Evolutionary conservation across 352 stramenopile species (phyloP).

Genomic region (Phytopythium kandeliae): DNA sequence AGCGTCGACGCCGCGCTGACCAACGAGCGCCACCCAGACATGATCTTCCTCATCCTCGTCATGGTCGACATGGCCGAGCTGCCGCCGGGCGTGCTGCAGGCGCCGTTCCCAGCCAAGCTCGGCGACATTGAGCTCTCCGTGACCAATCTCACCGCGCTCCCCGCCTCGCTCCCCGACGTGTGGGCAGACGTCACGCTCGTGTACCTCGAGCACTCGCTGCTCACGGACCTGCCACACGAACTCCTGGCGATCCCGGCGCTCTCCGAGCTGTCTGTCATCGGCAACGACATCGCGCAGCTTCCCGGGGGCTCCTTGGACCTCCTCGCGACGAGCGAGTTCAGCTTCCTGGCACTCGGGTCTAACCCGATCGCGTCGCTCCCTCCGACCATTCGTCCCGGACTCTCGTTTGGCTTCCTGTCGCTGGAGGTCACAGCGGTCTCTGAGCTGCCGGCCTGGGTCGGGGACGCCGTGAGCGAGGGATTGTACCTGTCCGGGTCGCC

Average conservation of each 20-base stretch:
- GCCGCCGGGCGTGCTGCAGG: constrained; percentile 25
- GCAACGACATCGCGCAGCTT: constrained; percentile 18
- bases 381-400: constrained; percentile 3
- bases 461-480: constrained; percentile 15
- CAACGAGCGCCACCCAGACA: constrained; percentile 12
- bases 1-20: constrained; percentile 23
- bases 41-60: constrained; percentile 31
- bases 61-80: constrained; percentile 36
- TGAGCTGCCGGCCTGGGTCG: constrained; percentile 6
- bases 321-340: constrained; percentile 7
- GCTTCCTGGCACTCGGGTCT: constrained; percentile 18
- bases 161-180: constrained; percentile 15
- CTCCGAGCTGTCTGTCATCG: constrained; percentile 12
- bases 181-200: constrained; percentile 22
- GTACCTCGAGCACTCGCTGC: constrained; percentile 24
- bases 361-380: constrained; percentile 26
- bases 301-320: constrained; percentile 7
- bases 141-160: constrained; percentile 29
- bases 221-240: constrained; percentile 15
- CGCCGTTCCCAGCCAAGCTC: constrained; percentile 22
- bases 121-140: constrained; percentile 38
- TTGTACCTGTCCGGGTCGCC: constrained; percentile 23
- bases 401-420: constrained; percentile 21
- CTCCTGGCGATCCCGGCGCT: constrained; percentile 7
- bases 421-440: constrained; percentile 7